Percentiles rank a stretch among this genome's conserved stretches.
Conservation (phyloP, 1,284 basidiomycete species). For the Anthracocystis setariae region DNA sequence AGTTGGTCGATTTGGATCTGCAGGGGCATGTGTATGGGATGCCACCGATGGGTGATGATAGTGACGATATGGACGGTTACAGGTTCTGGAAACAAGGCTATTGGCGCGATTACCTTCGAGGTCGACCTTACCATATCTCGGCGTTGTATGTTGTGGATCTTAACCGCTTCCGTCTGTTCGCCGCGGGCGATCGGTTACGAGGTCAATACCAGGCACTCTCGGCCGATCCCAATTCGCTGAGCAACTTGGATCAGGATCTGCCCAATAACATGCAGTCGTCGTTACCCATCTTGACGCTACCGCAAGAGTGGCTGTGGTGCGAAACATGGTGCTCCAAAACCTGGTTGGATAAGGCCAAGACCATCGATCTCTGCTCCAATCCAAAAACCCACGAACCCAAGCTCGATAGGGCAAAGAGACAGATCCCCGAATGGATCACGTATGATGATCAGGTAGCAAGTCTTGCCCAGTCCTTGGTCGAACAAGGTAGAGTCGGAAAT, state of each 20-base stretch:
- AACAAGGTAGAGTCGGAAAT: conserved; percentile 23
- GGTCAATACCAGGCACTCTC: conserved; percentile 92
- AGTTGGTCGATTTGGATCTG: conserved; percentile 88
- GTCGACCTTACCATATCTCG: conserved; percentile 60
- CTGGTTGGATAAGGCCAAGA: conserved; percentile 62
- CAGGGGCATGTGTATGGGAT: conserved; percentile 77
- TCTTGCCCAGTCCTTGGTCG: conserved; percentile 60
- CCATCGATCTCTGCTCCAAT: conserved; percentile 68
- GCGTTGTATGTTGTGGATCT: conserved; percentile 96
- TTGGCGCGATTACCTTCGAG: conserved; percentile 60
- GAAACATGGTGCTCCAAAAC: conserved; percentile 65
- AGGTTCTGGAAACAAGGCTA: conserved; percentile 92
- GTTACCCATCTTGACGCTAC: conserved; percentile 61
- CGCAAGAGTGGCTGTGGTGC: conserved; percentile 66
- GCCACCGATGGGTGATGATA: conserved; percentile 96
- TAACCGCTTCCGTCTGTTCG: conserved; percentile 84
- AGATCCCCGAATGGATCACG: conserved; percentile 96
- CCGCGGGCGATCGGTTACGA: conserved; percentile 82
- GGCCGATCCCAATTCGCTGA: conserved; percentile 89
- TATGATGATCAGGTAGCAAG: conserved; percentile 75
- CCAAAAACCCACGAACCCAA: conserved; percentile 87
- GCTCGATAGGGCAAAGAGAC: conserved; percentile 81
- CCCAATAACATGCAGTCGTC: conserved; percentile 61
- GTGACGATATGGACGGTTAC: conserved; percentile 91
- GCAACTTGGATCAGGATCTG: conserved; percentile 86